Conservation (phyloP, 1,284 basidiomycete genomes). For the Ceratobasidium sp. region DNA sequence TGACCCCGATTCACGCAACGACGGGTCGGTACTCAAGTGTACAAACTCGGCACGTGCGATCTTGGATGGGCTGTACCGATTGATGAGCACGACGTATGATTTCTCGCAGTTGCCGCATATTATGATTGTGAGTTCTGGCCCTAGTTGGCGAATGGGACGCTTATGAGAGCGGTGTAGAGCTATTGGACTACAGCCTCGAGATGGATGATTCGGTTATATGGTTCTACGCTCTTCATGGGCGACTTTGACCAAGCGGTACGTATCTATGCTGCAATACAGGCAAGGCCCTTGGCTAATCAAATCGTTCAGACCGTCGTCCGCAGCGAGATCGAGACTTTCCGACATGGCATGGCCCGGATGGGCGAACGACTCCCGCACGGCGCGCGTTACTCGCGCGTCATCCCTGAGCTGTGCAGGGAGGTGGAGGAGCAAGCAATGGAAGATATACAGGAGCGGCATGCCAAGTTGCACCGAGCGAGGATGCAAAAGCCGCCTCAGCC, state of each 20-base stretch:
- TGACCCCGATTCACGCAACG: constrained; percentile 39
- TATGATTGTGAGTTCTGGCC: constrained; percentile 20
- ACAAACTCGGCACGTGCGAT: constrained; percentile 33
- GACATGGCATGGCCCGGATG: constrained; percentile 40
- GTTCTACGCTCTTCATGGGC: constrained; percentile 34
- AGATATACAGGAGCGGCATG: constrained; percentile 27
- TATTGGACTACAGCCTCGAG: constrained; percentile 33
- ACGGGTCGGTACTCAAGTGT: constrained; percentile 40
- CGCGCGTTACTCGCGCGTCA: constrained; percentile 19
- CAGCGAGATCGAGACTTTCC: constrained; percentile 38
- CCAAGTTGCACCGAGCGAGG: constrained; percentile 3
- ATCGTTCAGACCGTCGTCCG: constrained; percentile 13
- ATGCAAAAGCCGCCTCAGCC: neutral
- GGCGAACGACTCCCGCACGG: constrained; percentile 36
- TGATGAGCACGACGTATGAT: constrained; percentile 40
- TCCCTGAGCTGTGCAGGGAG: constrained; percentile 36
- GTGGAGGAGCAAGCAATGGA: constrained; percentile 41
- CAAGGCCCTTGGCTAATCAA: neutral
- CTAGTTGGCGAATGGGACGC: neutral
- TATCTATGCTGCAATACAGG: neutral
- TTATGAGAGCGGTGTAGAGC: constrained; percentile 1
- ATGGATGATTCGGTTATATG: constrained; percentile 42
- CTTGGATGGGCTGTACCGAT: constrained; percentile 29
- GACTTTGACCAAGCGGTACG: constrained; percentile 38
- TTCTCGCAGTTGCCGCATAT: constrained; percentile 37